phyloP scores from a whole-genome alignment of 352 stramenopile genomes.

The Phytophthora ramorum region DNA sequence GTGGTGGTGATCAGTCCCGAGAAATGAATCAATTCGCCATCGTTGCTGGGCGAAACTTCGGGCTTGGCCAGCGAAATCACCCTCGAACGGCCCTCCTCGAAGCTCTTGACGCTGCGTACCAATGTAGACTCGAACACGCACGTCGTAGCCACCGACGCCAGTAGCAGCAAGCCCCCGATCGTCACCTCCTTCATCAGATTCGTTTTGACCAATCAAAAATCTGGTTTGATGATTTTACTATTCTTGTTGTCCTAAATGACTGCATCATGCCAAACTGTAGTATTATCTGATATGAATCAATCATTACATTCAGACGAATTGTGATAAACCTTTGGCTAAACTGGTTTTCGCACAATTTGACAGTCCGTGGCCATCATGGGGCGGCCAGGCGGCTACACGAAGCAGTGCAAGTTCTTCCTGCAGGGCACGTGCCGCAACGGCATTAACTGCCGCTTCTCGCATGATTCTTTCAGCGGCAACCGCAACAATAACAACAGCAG shows the following conservation, averaged over 20 bases:
- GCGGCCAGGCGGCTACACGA: slow-evolving; percentile 19
- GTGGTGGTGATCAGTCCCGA: slow-evolving; percentile 62
- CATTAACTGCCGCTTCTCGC: slow-evolving; percentile 70
- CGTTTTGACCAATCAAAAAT: slow-evolving; percentile 8
- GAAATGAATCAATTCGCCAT: slow-evolving; percentile 50
- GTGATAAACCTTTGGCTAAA: too few species aligned
- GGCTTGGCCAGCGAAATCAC: slow-evolving; percentile 40
- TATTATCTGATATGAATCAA: too few species aligned
- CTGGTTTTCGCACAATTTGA: neutral
- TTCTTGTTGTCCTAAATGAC: neutral
- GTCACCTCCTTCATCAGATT: slow-evolving; percentile 34
- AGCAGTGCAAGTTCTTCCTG: slow-evolving; percentile 75
- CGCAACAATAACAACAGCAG: slow-evolving; percentile 11
- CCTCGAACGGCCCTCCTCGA: slow-evolving; percentile 54
- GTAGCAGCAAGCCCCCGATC: slow-evolving; percentile 57
- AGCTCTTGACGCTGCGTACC: slow-evolving; percentile 50
- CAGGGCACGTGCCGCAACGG: slow-evolving; percentile 79
- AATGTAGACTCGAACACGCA: slow-evolving; percentile 61
- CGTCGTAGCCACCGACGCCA: slow-evolving; percentile 59
- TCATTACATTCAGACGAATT: too few species aligned
- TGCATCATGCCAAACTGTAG: neutral
- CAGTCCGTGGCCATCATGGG: slow-evolving; percentile 17
- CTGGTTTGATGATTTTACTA: neutral
- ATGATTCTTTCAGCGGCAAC: slow-evolving; percentile 38
- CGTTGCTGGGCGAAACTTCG: slow-evolving; percentile 22